Base-by-base conservation (phyloP, 225 moss, liverwort and hornwort genomes). In the Climacium dendroides region DNA sequence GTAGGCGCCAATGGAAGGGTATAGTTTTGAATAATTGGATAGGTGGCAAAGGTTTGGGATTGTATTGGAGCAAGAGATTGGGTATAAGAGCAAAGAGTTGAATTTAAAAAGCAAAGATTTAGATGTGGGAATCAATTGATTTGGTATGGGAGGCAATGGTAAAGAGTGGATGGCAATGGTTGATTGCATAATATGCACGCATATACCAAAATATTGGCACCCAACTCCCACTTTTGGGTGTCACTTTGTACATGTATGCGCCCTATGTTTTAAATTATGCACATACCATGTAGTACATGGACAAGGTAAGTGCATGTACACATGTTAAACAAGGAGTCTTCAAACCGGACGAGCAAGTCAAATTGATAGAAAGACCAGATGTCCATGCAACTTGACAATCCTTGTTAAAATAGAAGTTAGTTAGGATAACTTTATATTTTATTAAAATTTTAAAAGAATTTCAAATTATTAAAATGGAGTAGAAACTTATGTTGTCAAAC, bases 311-410 rank as follows among this genome's bases (percentile, higher is more conserved):
- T 43, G 15, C 5, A 43, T 1, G 0, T 16, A 26, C 5, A 71
- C 9, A 26, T 26, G 1, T 28, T 43, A 43, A 5, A 71, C 5
- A 43, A 43, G 2, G 28, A 43, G 15, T 71, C 9, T 43, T 24
- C 4, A 15, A 67, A 71, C 8, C 0, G 0, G 1, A 71, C 41
- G 25, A 41, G 2, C 1, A 0, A 41, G 8, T 25, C 1, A 0
- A 70, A 70, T 25, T 41, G 11, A 70, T 19, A 71, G 23, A 37
- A 20, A 26, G 9, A 71, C 28, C 71, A 71, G 43, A 9, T 26
- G 28, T 71, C 9, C 0, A 0, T 71, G 10, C 43, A 71, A 71
- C 28, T 71, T 71, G 26, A 41, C 70, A 41, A 70, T 2, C 15
- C 26, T 70, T 0, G 0, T 2, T 26, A 15, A 4, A 41, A 70